Conservation (phyloP, 2,329 filamentous ascomycete genomes). For the Hypoxylon sp. region DNA sequence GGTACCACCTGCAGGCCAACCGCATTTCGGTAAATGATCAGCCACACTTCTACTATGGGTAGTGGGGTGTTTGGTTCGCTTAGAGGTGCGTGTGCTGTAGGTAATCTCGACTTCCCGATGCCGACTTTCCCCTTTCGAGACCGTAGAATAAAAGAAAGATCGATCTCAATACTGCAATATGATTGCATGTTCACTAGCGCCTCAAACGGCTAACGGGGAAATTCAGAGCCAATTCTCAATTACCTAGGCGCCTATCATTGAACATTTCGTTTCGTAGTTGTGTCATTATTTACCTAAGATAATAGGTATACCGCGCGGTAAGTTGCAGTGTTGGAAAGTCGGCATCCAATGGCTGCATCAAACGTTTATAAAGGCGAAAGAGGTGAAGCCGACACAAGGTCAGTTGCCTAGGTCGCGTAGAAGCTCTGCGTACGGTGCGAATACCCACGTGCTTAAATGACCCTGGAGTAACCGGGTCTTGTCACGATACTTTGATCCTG, state of each 20-base stretch:
- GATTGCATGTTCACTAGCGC: conserved; percentile 20
- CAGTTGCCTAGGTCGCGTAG: neutral
- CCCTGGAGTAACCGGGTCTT: conserved; percentile 12
- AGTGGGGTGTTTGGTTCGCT: conserved; percentile 37
- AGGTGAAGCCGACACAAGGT: conserved; percentile 7
- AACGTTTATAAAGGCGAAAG: neutral
- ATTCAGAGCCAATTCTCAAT: conserved; percentile 15
- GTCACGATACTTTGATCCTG: conserved; percentile 26
- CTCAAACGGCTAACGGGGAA: conserved; percentile 32
- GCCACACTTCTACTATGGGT: conserved; percentile 18
- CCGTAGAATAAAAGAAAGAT: conserved; percentile 33
- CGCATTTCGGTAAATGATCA: conserved; percentile 44
- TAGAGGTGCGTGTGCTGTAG: conserved; percentile 32
- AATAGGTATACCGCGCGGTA: conserved; percentile 37
- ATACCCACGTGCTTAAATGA: neutral
- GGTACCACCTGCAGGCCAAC: conserved; percentile 40
- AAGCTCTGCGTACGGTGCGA: conserved; percentile 25
- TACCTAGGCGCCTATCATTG: conserved; percentile 16
- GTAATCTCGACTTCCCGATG: conserved; percentile 36
- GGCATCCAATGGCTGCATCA: neutral
- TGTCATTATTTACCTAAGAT: conserved; percentile 10
- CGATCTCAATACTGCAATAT: conserved; percentile 35
- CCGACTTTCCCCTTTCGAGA: conserved; percentile 38
- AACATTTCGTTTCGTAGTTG: conserved; percentile 1
- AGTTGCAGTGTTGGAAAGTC: conserved; percentile 16